Evolutionary conservation across 805 yeast genomes (phyloP).

Genomic region (Pichia nanzhaoensis): DNA sequence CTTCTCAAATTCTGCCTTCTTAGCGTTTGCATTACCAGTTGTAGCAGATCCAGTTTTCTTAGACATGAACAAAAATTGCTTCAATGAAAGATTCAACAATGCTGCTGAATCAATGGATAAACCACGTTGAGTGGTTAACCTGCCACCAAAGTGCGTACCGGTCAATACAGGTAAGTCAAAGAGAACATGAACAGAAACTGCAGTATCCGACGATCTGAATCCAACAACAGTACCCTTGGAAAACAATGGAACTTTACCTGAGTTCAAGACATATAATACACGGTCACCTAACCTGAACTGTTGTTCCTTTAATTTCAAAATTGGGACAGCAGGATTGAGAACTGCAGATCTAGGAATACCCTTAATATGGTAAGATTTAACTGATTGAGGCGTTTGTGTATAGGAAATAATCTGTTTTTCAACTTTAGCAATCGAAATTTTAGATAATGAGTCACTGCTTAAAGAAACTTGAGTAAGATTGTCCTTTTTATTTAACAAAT

Average conservation of each 20-base stretch:
- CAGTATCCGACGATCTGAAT: constrained; percentile 48
- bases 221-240: constrained; percentile 87
- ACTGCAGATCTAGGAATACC: constrained; percentile 84
- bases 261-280: constrained; percentile 73
- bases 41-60: constrained; percentile 24
- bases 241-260: constrained; percentile 85
- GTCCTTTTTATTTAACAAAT: constrained; percentile 43
- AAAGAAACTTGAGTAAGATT: constrained; percentile 58
- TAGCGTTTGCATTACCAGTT: constrained; percentile 15
- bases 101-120: constrained; percentile 73
- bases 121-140: constrained; percentile 74
- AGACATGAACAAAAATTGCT: constrained; percentile 72
- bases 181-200: constrained; percentile 63
- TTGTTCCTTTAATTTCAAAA: constrained; percentile 66
- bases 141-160: constrained; percentile 77
- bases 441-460: constrained; percentile 73
- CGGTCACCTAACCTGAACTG: constrained; percentile 83
- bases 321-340: constrained; percentile 66
- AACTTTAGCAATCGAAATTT: constrained; percentile 55
- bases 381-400: constrained; percentile 37
- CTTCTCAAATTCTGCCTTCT: constrained; percentile 13
- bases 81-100: constrained; percentile 67
- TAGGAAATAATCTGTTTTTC: constrained; percentile 53
- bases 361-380: constrained; percentile 51
- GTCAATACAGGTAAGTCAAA: constrained; percentile 81